phyloP scores from a whole-genome alignment of 148 eudicot genomes.

The Vaccinium macrocarpon region DNA sequence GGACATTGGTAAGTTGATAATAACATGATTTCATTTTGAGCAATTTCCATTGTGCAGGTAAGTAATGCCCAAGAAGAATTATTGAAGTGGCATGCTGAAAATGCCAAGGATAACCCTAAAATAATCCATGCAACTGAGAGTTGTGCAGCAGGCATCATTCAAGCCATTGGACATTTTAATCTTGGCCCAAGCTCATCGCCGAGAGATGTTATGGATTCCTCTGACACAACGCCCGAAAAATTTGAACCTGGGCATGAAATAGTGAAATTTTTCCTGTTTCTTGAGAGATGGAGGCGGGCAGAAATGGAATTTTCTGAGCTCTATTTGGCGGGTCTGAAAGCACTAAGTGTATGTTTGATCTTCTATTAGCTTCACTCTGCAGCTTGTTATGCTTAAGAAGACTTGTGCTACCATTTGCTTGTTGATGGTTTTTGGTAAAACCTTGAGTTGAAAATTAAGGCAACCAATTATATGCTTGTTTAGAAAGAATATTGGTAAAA shows the following conservation, averaged over 20 bases:
- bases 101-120: constrained; percentile 65
- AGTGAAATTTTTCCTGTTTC: constrained; percentile 55
- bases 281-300: constrained; percentile 58
- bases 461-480: background rate
- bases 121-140: constrained; percentile 66
- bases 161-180: constrained; percentile 68
- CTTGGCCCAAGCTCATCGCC: constrained; percentile 63
- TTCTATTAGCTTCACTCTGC: background rate
- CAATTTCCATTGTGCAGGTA: constrained; percentile 39
- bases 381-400: background rate
- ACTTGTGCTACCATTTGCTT: background rate
- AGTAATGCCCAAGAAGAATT: constrained; percentile 77
- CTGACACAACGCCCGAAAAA: constrained; percentile 32
- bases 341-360: constrained; percentile 39
- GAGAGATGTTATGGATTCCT: constrained; percentile 44
- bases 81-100: constrained; percentile 61
- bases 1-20: constrained; percentile 2
- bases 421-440: background rate
- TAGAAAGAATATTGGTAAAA: background rate
- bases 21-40: constrained; percentile 6
- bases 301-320: constrained; percentile 54
- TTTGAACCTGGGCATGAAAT: constrained; percentile 56
- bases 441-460: background rate
- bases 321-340: constrained; percentile 42
- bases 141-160: constrained; percentile 73